Percentiles rank a stretch among this genome's conserved stretches.
Evolutionary conservation across 108 stramenopile genomes (phyloP).

Genomic region (Cafeteria roenbergensis): DNA sequence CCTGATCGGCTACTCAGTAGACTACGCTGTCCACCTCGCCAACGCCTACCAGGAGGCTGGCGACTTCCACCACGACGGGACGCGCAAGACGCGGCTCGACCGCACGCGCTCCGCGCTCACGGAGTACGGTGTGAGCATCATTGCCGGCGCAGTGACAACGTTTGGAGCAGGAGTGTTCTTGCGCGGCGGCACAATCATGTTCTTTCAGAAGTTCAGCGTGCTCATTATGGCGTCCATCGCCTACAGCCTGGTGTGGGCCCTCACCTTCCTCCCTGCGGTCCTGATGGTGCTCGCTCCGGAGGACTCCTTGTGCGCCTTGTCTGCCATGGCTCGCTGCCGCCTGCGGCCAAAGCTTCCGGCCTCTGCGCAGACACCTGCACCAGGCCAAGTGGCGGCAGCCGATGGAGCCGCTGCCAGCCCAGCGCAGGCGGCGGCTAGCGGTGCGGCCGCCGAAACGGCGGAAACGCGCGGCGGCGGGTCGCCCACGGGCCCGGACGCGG

Average conservation of each 20-base stretch:
- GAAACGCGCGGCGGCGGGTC: no score
- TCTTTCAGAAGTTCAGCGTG: background rate
- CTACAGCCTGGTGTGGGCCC: background rate
- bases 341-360: no score
- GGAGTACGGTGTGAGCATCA: background rate
- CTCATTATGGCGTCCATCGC: background rate
- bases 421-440: no score
- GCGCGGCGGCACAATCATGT: background rate
- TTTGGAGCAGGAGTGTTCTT: background rate
- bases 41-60: slow-evolving; percentile 21
- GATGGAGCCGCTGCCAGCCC: no score
- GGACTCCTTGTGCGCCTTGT: no score
- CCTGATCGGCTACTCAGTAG: slow-evolving; percentile 27
- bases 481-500: no score
- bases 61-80: no score
- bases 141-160: background rate
- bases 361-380: no score
- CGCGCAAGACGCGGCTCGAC: background rate
- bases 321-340: no score
- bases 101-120: background rate
- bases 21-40: slow-evolving; percentile 24
- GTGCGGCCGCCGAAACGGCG: no score
- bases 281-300: background rate
- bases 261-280: background rate
- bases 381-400: no score